Evolutionary conservation across 2,329 filamentous ascomycete species (phyloP), one percentile per base, ranked within the genome.

Genomic region (Fusarium scirpi): DNA sequence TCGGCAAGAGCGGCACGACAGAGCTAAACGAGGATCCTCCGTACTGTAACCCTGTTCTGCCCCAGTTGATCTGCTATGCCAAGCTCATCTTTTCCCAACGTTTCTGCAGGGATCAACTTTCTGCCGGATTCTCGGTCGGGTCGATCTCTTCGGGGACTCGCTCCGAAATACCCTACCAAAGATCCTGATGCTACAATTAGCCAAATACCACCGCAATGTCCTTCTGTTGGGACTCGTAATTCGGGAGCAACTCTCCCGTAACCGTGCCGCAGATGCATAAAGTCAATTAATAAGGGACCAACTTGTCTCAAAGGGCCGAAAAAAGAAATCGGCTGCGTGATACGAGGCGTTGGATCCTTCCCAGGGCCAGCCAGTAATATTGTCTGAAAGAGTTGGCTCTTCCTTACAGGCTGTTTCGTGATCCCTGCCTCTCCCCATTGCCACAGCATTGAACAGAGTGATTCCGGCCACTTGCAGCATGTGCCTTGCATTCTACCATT

Each of bases 131-230:
- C 6, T 40, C 25, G n/a, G 20, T 38, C 27, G 27, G 12, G 58
- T 30, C 43, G 58, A 63, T 63, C 47, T 4, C 8, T 55, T 62
- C 32, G 47, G 58, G n/a, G 41, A 62, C 27, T 55, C 32, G 30
- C 43, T 62, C 61, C 58, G 58, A 29, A n/a, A 20, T 24, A 16
- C 32, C n/a, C 27, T 32, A 12, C 45, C 13, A 16, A 20, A 45
- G 38, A 58, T 34, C 22, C n/a, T 8, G 20, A 48, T 55, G 8
- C 41, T n/a, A 13, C 40, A 34, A 51, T n/a, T 25, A 16, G n/a
- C 38, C 25, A 13, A 18, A 51, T n/a, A n/a, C n/a, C 7, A 25
- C 20, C 25, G 10, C 16, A 38, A 18, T 32, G 16, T 20, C 24
- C 32, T 25, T 20, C 3, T 20, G 45, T 46, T 16, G 22, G 16